phyloP scores from a whole-genome alignment of 306 rosid genomes.

The Calophaca sinica region DNA sequence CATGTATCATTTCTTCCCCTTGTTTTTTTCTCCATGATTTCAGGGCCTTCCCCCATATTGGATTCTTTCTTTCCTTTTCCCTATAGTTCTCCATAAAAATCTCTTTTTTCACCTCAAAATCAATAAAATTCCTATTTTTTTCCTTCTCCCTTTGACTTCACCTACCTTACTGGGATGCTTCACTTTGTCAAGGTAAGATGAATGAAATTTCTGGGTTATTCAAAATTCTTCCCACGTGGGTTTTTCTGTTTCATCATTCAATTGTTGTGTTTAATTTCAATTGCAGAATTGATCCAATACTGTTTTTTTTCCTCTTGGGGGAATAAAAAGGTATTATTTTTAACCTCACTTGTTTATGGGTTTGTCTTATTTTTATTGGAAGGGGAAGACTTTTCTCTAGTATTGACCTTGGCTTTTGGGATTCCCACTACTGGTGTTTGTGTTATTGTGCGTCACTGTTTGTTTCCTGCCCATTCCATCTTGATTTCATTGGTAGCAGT shows the following conservation, averaged over 20 bases:
- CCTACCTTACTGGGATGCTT: constrained; percentile 47
- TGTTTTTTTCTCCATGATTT: constrained; percentile 57
- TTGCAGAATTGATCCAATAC: background rate
- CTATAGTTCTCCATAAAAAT: constrained; percentile 43
- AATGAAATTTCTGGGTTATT: constrained; percentile 28
- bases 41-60: constrained; percentile 48
- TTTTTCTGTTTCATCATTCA: constrained; percentile 24
- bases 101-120: background rate
- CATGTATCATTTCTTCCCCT: constrained; percentile 34
- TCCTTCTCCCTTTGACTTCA: constrained; percentile 33
- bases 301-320: background rate
- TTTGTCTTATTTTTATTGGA: constrained; percentile 38
- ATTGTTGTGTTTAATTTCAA: background rate
- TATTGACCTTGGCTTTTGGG: constrained; percentile 51
- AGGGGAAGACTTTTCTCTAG: constrained; percentile 37
- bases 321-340: background rate
- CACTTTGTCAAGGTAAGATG: constrained; percentile 54
- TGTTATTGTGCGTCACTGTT: constrained; percentile 35
- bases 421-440: constrained; percentile 48
- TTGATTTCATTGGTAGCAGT: constrained; percentile 43
- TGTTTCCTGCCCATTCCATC: constrained; percentile 34
- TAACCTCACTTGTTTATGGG: constrained; percentile 16
- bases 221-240: background rate
- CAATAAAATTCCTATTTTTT: constrained; percentile 27
- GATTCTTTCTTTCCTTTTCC: constrained; percentile 27